A percentile compares a stretch with the other conserved stretches of the same genome.
Evolutionary conservation across 2,329 filamentous ascomycete species (phyloP).

Genomic region (Cladophialophora immunda): DNA sequence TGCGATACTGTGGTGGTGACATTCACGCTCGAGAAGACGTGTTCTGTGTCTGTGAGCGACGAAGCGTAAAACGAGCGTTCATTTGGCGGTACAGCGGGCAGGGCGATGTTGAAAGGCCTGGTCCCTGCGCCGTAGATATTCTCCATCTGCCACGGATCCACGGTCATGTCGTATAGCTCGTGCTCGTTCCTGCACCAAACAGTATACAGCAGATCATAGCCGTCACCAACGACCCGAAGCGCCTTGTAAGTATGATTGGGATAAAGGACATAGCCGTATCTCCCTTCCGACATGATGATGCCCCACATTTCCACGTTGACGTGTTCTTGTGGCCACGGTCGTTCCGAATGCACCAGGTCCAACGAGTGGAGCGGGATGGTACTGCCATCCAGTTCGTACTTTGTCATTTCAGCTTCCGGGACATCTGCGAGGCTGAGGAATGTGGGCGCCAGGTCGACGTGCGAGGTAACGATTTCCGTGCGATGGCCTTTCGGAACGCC

Average conservation of each 20-base stretch:
- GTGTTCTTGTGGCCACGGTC: conserved; percentile 59
- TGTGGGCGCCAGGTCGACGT: conserved; percentile 72
- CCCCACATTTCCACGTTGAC: conserved; percentile 69
- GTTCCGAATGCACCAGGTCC: conserved; percentile 36
- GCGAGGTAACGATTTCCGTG: conserved; percentile 63
- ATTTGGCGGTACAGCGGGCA: background rate
- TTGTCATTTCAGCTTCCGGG: conserved; percentile 37
- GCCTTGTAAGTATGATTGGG: conserved; percentile 50
- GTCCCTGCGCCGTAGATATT: conserved; percentile 42
- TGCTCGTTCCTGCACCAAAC: conserved; percentile 54
- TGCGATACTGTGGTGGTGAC: conserved; percentile 38
- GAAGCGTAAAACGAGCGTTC: conserved; percentile 11
- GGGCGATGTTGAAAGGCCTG: conserved; percentile 1
- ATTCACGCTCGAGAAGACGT: background rate
- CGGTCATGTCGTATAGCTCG: conserved; percentile 51
- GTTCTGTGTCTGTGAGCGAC: background rate
- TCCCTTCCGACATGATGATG: conserved; percentile 44
- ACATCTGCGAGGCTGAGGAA: conserved; percentile 51
- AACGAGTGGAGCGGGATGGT: conserved; percentile 54
- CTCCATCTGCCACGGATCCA: conserved; percentile 49
- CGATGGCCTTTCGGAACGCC: conserved; percentile 57
- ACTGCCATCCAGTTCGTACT: conserved; percentile 65
- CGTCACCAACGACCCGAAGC: conserved; percentile 46
- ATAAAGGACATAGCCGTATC: conserved; percentile 37
- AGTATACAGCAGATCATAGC: conserved; percentile 51